A percentile compares a stretch with the other conserved stretches of the same genome.
These are phyloP conservation scores for Tricholoma sp. DNA, from an alignment of 768 basidiomycete species.

Conservation along the genomic window DNA sequence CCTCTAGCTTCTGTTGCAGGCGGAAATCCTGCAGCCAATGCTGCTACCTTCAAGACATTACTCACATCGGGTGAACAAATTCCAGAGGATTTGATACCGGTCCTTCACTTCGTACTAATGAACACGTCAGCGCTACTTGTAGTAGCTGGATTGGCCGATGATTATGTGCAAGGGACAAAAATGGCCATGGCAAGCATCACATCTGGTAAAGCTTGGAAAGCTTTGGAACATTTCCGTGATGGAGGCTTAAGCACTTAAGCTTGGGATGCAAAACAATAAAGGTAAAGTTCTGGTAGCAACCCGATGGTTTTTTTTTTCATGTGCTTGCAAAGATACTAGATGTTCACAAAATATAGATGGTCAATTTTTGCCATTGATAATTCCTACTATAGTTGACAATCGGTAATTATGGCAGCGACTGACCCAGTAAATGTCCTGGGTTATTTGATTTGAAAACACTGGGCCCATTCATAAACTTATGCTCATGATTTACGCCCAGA, in stretches of 20 bases:
- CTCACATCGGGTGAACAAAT: conserved; percentile 53
- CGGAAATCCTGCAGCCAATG: conserved; percentile 76
- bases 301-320: background rate
- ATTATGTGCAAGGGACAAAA: conserved; percentile 66
- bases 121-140: conserved; percentile 88
- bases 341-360: background rate
- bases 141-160: conserved; percentile 69
- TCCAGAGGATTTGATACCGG: conserved; percentile 53
- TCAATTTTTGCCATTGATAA: background rate
- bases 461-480: background rate
- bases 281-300: no score
- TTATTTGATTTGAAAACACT: conserved; percentile 12
- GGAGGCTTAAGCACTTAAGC: conserved; percentile 26
- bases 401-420: background rate
- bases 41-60: conserved; percentile 61
- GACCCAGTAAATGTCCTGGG: conserved; percentile 11
- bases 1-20: conserved; percentile 68
- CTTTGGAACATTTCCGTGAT: conserved; percentile 46
- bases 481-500: background rate
- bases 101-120: conserved; percentile 84
- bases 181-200: conserved; percentile 58
- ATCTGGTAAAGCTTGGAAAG: conserved; percentile 57
- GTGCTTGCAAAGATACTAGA: background rate
- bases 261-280: background rate
- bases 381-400: conserved; percentile 5